phyloP scores from a whole-genome alignment of 192 early-diverging fungal genomes.

The Backusella sp. region DNA sequence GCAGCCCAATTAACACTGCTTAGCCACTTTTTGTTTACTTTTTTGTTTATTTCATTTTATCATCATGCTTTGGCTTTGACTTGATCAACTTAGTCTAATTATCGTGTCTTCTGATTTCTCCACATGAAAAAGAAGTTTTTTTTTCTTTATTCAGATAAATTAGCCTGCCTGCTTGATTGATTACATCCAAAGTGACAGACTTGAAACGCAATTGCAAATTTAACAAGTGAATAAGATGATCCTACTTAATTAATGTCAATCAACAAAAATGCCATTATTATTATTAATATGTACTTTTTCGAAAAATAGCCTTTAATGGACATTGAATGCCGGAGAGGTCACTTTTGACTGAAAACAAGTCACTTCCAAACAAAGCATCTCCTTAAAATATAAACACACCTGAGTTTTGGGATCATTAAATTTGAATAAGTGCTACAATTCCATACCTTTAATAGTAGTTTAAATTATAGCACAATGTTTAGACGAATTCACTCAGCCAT shows the following conservation, averaged over 20 bases:
- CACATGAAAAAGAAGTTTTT: not conserved
- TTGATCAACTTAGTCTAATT: not conserved
- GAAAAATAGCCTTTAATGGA: not conserved
- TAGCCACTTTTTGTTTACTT: not conserved
- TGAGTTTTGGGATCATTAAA: not conserved
- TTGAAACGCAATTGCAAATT: not conserved
- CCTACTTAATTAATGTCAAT: not conserved
- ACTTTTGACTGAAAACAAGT: not conserved
- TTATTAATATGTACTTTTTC: slow-evolving; percentile 3
- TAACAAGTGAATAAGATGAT: not conserved
- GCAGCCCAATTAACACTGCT: not conserved
- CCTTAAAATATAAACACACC: not conserved
- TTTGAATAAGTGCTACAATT: not conserved
- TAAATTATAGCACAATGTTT: not conserved
- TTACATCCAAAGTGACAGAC: not conserved
- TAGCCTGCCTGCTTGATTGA: not conserved
- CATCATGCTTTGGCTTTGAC: not conserved
- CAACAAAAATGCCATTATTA: not conserved
- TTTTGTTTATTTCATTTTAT: not conserved
- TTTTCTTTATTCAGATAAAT: not conserved
- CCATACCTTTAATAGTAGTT: not conserved
- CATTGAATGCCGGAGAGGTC: not conserved
- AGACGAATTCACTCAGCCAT: not conserved
- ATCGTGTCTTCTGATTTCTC: not conserved
- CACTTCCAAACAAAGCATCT: not conserved